These are phyloP conservation scores for Trichoderma endophyticum DNA, from an alignment of 2,329 filamentous ascomycete genomes.

Conservation along the genomic window DNA sequence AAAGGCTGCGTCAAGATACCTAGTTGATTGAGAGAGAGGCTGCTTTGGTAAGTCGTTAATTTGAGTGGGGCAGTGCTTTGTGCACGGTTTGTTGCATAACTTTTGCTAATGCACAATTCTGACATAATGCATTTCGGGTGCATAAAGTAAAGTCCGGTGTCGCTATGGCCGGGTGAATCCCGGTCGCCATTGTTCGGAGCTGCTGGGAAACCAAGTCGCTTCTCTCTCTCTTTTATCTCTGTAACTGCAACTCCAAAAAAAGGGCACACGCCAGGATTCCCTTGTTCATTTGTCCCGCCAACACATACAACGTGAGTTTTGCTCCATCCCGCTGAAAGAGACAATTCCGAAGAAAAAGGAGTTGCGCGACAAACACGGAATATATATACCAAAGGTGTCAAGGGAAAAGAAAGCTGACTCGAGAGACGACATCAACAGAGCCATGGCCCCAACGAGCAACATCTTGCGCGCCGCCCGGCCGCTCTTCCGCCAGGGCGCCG, in stretches of 20 bases:
- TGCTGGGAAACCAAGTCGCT: not conserved
- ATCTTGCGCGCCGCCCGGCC: constrained; percentile 56
- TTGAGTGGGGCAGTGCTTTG: not conserved
- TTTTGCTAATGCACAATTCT: not conserved
- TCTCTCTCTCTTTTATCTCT: not conserved
- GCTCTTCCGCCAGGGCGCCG: constrained; percentile 51
- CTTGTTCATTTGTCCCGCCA: not conserved
- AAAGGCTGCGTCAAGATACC: not conserved
- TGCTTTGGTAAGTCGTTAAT: not conserved
- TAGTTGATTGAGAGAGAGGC: not conserved
- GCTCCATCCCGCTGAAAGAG: too few species aligned
- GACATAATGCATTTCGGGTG: not conserved
- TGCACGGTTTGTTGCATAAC: not conserved
- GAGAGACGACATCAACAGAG: not conserved
- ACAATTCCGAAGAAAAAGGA: not conserved
- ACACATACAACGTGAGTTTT: not conserved
- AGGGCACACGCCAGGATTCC: not conserved
- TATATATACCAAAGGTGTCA: not conserved
- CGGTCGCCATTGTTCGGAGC: constrained; percentile 10
- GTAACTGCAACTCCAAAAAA: not conserved
- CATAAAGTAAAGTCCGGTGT: constrained; percentile 15
- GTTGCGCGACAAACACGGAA: not conserved
- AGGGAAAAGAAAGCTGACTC: not conserved
- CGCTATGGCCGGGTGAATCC: constrained; percentile 10
- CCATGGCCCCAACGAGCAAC: constrained; percentile 46